Evolutionary conservation across 2,329 filamentous ascomycete genomes (phyloP), one percentile per base, ranked within the genome.

Genomic region (Neonectria magnoliae): DNA sequence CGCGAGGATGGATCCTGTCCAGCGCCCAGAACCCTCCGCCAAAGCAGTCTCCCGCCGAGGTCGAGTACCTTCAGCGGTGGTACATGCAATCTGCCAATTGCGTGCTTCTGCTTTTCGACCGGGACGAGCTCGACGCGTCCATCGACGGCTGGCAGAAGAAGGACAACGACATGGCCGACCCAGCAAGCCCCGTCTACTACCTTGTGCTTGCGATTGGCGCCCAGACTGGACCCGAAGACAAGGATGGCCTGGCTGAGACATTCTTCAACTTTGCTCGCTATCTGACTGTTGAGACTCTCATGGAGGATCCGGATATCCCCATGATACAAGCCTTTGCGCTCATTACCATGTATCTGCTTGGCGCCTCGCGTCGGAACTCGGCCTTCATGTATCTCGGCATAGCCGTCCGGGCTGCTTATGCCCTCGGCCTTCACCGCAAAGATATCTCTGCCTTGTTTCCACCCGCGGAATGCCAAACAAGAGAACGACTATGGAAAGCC

Each of bases 301-400:
- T 78, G 65, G 76, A 80, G 50, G 76, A 80, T n/a, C 78, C 79
- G 1, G 76, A 73, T 4, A 70, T 80, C 5, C 63, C 68, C 2
- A 77, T 77, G 1, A 73, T 81, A n/a, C 73, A 77, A 57, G 70
- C 73, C 16, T 71, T 79, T 53, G 64, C 76, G 0, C 69, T 80
- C n/a, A 74, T 81, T 60, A 73, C 78, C 11, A 76, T 79, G 71
- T 81, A 79, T 58, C 71, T 81, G 0, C 65, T 81, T 0, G 75
- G 73, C 2, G 76, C 74, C 3, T 79, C 76, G 3, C 73, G 77
- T 2, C 71, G 76, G 0, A 80, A 80, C 41, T 76, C 79, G 4
- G 79, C 79, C 0, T 80, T 78, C 11, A 78, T 80, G 76, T 75
- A 79, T 29, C 72, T 81, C 2, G 79, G 79, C 3, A 75, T 77